A percentile compares a stretch with the other conserved stretches of the same genome.
These are phyloP conservation scores for Fusarium euwallaceae DNA, from an alignment of 2,329 filamentous ascomycete genomes.

Conservation along the genomic window DNA sequence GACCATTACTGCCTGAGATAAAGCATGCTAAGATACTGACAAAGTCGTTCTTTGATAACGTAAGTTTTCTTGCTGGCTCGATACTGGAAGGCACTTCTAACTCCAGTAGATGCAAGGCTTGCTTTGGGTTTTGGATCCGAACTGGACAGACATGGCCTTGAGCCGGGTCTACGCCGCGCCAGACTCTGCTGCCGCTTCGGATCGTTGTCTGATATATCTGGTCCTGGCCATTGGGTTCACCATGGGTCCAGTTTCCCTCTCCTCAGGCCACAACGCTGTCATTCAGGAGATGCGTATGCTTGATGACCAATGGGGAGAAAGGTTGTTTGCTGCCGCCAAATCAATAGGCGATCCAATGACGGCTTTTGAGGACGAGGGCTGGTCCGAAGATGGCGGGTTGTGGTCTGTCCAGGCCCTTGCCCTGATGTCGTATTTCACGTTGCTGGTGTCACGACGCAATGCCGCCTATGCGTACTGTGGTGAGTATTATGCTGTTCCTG, in stretches of 20 bases:
- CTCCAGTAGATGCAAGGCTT: slow-evolving; percentile 67
- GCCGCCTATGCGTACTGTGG: slow-evolving; percentile 73
- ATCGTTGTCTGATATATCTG: slow-evolving; percentile 71
- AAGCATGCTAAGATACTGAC: slow-evolving; percentile 62
- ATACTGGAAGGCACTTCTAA: background rate
- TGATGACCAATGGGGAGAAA: slow-evolving; percentile 67
- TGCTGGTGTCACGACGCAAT: slow-evolving; percentile 72
- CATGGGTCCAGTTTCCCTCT: slow-evolving; percentile 65
- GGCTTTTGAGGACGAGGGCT: slow-evolving; percentile 53
- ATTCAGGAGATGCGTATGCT: slow-evolving; percentile 65
- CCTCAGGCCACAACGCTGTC: slow-evolving; percentile 62
- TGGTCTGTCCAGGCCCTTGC: slow-evolving; percentile 75
- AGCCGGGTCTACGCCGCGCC: slow-evolving; percentile 57
- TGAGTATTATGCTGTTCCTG: slow-evolving; percentile 45
- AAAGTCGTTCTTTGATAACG: slow-evolving; percentile 71
- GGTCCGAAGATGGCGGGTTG: slow-evolving; percentile 63
- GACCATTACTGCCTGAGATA: slow-evolving; percentile 62
- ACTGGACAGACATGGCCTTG: slow-evolving; percentile 65
- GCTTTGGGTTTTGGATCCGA: slow-evolving; percentile 70
- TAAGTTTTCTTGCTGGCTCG: slow-evolving; percentile 47
- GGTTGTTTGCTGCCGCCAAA: slow-evolving; percentile 73
- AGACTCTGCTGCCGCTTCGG: slow-evolving; percentile 58
- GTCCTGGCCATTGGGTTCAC: slow-evolving; percentile 74
- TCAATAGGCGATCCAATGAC: slow-evolving; percentile 59
- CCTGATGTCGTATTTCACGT: slow-evolving; percentile 74